Evolutionary conservation across 2,329 filamentous ascomycete genomes (phyloP).

Genomic region (Zymoseptoria tritici): DNA sequence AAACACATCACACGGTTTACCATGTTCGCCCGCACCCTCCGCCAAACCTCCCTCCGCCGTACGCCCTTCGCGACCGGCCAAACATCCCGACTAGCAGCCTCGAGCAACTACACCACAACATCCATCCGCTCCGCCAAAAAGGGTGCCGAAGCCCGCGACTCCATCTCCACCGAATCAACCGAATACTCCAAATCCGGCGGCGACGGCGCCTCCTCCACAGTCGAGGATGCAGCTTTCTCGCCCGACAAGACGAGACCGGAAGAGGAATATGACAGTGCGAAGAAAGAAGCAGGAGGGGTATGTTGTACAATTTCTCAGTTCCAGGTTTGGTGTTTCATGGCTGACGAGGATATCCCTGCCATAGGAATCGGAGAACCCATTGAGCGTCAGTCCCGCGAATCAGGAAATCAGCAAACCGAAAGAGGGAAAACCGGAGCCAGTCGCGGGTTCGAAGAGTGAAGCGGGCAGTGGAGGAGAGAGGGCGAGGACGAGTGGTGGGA

Average conservation of each 20-base stretch:
- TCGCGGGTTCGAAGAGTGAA: constrained; percentile 31
- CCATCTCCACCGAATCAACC: constrained; percentile 55
- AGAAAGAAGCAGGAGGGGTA: constrained; percentile 25
- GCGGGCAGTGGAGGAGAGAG: constrained; percentile 25
- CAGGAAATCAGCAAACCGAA: constrained; percentile 48
- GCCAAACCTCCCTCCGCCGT: constrained; percentile 5
- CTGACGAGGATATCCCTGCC: neutral
- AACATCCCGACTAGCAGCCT: constrained; percentile 4
- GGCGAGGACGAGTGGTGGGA: constrained; percentile 21
- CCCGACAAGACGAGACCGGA: constrained; percentile 61
- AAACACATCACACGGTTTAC: neutral
- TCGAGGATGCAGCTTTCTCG: constrained; percentile 60
- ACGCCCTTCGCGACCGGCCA: constrained; percentile 1
- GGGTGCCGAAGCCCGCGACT: constrained; percentile 45
- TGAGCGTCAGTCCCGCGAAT: constrained; percentile 57
- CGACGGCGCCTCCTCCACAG: constrained; percentile 50
- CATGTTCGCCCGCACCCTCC: constrained; percentile 10
- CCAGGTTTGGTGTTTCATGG: neutral
- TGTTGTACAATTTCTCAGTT: neutral
- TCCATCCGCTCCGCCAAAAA: constrained; percentile 31
- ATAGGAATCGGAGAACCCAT: constrained; percentile 38
- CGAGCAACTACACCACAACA: constrained; percentile 13
- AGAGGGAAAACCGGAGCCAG: constrained; percentile 35
- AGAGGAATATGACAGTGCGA: constrained; percentile 40
- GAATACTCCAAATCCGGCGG: constrained; percentile 64